phyloP scores from a whole-genome alignment of 306 rosid species.

The Hippophae rhamnoides region DNA sequence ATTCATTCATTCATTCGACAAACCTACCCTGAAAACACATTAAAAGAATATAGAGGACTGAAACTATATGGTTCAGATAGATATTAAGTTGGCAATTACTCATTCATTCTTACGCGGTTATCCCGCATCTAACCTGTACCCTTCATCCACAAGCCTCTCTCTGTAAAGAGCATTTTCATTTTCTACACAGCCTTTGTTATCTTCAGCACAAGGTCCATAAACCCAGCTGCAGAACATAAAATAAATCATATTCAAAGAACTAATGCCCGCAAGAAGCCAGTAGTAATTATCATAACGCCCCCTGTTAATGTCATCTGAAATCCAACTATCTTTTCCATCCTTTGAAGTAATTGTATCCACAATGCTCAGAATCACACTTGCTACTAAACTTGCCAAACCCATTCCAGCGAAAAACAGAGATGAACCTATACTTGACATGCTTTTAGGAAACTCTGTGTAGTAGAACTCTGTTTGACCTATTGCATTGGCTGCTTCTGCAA shows the following conservation, averaged over 20 bases:
- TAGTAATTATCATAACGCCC: constrained; percentile 34
- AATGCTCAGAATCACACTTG: constrained; percentile 17
- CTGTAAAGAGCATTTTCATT: too few species aligned
- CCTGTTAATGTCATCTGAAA: constrained; percentile 1
- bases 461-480: constrained; percentile 36
- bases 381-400: constrained; percentile 21
- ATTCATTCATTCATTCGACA: too few species aligned
- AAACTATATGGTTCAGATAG: too few species aligned
- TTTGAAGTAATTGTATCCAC: constrained; percentile 20
- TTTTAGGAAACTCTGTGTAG: constrained; percentile 29
- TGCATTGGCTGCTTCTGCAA: constrained; percentile 25
- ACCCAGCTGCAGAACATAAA: constrained; percentile 30
- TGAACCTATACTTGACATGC: constrained; percentile 40
- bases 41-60: too few species aligned
- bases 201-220: constrained; percentile 10
- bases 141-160: too few species aligned
- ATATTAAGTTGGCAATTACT: too few species aligned
- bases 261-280: constrained; percentile 20
- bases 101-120: too few species aligned
- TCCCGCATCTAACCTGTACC: too few species aligned
- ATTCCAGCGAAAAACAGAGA: constrained; percentile 29
- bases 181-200: too few species aligned
- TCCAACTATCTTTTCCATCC: constrained; percentile 4
- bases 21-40: too few species aligned
- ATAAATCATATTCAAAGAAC: constrained; percentile 30